These are phyloP conservation scores for Phytophthora crassamura DNA, from an alignment of 352 stramenopile genomes.

Conservation along the genomic window DNA sequence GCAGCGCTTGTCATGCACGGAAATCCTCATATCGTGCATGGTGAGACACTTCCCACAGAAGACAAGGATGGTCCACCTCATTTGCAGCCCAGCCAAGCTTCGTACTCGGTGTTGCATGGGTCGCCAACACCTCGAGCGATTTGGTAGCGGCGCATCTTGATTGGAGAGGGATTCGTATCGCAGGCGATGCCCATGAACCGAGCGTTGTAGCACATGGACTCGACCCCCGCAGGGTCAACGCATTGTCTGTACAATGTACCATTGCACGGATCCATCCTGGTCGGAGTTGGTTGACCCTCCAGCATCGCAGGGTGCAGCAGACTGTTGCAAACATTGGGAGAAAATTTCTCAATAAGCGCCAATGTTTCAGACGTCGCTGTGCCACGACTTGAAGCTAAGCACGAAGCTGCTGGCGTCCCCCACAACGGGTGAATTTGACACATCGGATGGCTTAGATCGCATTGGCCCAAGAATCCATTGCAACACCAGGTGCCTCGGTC, in stretches of 20 bases:
- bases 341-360: constrained; percentile 26
- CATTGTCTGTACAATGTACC: constrained; percentile 37
- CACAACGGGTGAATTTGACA: too few relatives aligned
- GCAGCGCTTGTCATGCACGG: too few relatives aligned
- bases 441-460: too few relatives aligned
- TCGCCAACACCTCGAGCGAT: constrained; percentile 14
- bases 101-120: constrained; percentile 12
- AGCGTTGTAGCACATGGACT: constrained; percentile 34
- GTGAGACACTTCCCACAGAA: too few relatives aligned
- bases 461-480: too few relatives aligned
- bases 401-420: too few relatives aligned
- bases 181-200: constrained; percentile 37
- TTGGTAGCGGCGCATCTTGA: constrained; percentile 25
- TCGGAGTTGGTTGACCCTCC: constrained; percentile 7
- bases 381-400: constrained; percentile 4
- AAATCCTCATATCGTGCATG: too few relatives aligned
- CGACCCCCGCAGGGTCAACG: neutral
- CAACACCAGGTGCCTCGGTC: too few relatives aligned
- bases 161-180: constrained; percentile 16
- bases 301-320: constrained; percentile 8
- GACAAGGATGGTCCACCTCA: too few relatives aligned
- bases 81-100: constrained; percentile 24
- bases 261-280: constrained; percentile 29
- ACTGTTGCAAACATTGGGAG: constrained; percentile 29
- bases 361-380: constrained; percentile 25